Conservation (phyloP, 2,329 filamentous ascomycete genomes). For the Monilinia polystroma region DNA sequence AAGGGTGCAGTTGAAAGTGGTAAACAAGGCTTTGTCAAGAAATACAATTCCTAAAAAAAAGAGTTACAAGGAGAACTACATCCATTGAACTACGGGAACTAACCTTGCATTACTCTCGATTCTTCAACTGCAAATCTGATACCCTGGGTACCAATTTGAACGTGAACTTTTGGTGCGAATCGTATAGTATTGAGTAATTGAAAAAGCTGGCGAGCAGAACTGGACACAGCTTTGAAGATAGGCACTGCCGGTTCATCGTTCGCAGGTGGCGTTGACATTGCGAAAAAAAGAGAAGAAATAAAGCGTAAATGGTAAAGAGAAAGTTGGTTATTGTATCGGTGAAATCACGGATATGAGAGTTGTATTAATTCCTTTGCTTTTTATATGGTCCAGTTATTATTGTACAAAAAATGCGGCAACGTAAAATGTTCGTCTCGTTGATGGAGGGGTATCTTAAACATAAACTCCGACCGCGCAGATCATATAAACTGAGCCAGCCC, state of each 20-base stretch:
- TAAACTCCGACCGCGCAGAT: slow-evolving; percentile 99
- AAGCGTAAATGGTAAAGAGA: not conserved
- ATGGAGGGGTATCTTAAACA: slow-evolving; percentile 56
- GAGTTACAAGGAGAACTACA: slow-evolving; percentile 27
- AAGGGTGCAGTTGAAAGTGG: slow-evolving; percentile 71
- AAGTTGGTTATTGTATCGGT: slow-evolving; percentile 16
- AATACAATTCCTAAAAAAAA: slow-evolving; percentile 65
- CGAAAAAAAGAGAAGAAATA: slow-evolving; percentile 12
- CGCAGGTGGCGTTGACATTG: slow-evolving; percentile 36
- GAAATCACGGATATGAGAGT: slow-evolving; percentile 28
- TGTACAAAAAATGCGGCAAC: slow-evolving; percentile 36
- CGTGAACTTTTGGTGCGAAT: slow-evolving; percentile 55
- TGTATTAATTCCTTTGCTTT: slow-evolving; percentile 33
- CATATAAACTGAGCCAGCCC: slow-evolving; percentile 94
- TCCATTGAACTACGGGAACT: slow-evolving; percentile 30
- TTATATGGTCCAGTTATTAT: slow-evolving; percentile 39
- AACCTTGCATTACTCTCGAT: slow-evolving; percentile 87
- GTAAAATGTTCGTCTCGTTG: slow-evolving; percentile 31
- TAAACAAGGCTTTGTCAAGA: slow-evolving; percentile 85
- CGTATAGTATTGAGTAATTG: slow-evolving; percentile 58
- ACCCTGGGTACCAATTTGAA: slow-evolving; percentile 81
- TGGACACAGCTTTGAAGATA: slow-evolving; percentile 73
- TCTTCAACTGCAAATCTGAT: slow-evolving; percentile 88
- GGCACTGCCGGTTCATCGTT: slow-evolving; percentile 43
- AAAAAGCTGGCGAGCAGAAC: slow-evolving; percentile 73